Evolutionary conservation across 2,329 filamentous ascomycete species (phyloP), one percentile per base, ranked within the genome.

Genomic region (Neospermospora avenae): DNA sequence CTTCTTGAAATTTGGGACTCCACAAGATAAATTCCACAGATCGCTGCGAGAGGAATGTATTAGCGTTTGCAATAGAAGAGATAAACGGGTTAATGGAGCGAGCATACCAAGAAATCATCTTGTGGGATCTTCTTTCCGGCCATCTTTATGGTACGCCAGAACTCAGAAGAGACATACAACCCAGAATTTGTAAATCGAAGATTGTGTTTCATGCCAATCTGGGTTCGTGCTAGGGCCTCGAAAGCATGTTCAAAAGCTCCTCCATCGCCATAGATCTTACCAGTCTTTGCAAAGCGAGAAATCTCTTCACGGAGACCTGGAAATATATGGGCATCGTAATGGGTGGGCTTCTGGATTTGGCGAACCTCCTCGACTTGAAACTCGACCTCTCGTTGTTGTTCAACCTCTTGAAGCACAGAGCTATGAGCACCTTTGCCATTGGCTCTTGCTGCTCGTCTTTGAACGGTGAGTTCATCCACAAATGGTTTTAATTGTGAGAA

Each of bases 11-110:
- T 0, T 64, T 18, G 0, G 65, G 65, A 60, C 79, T 82, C 79
- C 81, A 87, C 0, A 89, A 70, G 2, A 90, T 68, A 85, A 84
- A 90, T 25, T 85, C 81, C 0, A 87, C 81, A 0, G 81, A 72
- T 1, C 80, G 76, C 65, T 67, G 55, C 51, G 77, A 79, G 28
- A 76, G 73, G 55, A 80, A 77, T 57, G 75, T 71, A 63, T 80
- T 63, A 20, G 67, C 28, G 28, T 31, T 31, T 31, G 6, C 25
- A 25, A 22, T 20, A 16, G n/a, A 11, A n/a, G 39, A 14, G 46
- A 37, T 39, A 18, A 35, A 45, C 13, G 45, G n/a, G 45, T 44
- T 52, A 24, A 11, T 48, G 44, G 58, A 13, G 25, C 14, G 20
- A 58, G 63, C 70, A 67, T 67, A 73, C 72, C 60, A 74, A 52